Percentiles rank a stretch among this genome's conserved stretches.
Conservation (phyloP, 1,284 basidiomycete species). For the Wallemia ichthyophaga region DNA sequence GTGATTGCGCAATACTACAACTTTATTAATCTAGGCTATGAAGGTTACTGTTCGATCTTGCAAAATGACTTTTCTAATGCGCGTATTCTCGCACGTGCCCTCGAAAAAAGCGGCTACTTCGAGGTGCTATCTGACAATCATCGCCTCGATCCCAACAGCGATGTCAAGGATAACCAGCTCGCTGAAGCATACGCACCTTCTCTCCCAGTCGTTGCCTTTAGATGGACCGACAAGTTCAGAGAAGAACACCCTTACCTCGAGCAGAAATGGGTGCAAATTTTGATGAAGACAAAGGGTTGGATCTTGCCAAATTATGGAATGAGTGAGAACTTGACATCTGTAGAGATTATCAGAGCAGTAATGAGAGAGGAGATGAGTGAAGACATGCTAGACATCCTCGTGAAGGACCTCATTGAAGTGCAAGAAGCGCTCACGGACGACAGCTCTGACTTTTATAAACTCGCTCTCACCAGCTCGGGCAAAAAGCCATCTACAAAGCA, state of each 20-base stretch:
- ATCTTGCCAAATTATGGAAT: constrained; percentile 34
- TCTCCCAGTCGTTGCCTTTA: constrained; percentile 72
- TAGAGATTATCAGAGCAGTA: constrained; percentile 61
- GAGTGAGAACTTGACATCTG: constrained; percentile 31
- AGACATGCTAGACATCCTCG: constrained; percentile 8
- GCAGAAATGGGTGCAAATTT: constrained; percentile 66
- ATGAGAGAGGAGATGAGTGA: constrained; percentile 43
- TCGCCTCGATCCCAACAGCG: constrained; percentile 7
- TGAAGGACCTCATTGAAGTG: background rate
- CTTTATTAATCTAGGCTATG: constrained; percentile 47
- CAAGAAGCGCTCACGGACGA: background rate
- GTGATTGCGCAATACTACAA: constrained; percentile 85
- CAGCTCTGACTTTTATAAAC: background rate
- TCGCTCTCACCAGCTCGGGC: background rate
- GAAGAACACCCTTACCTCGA: constrained; percentile 36
- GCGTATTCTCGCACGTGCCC: constrained; percentile 48
- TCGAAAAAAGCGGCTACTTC: constrained; percentile 52
- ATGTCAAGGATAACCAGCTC: background rate
- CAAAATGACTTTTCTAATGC: constrained; percentile 48
- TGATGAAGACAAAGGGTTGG: constrained; percentile 47
- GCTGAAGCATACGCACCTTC: constrained; percentile 40
- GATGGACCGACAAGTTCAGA: constrained; percentile 33
- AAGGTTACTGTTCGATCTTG: constrained; percentile 42
- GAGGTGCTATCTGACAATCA: constrained; percentile 22
- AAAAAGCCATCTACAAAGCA: background rate